Evolutionary conservation across 345 rosid genomes (phyloP).

Genomic region (Arabis hirsuta): DNA sequence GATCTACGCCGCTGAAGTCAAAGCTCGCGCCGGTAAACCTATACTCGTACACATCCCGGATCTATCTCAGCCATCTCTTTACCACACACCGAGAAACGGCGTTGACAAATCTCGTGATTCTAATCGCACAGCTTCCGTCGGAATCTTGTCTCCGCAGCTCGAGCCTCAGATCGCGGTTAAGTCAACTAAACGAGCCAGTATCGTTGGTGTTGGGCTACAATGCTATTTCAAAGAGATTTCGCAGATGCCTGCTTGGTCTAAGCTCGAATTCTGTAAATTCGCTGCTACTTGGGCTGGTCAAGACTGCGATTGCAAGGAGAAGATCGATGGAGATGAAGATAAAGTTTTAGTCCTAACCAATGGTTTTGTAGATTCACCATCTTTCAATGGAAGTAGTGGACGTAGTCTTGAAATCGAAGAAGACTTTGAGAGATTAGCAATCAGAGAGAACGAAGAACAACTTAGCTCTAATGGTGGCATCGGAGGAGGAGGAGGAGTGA

Average conservation of each 20-base stretch:
- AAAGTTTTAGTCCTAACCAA: slow-evolving; percentile 37
- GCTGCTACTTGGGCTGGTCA: slow-evolving; percentile 87
- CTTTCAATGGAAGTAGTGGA: slow-evolving; percentile 40
- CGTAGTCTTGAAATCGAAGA: slow-evolving; percentile 47
- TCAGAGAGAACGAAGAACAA: slow-evolving; percentile 43
- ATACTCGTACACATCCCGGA: slow-evolving; percentile 76
- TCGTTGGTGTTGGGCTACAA: slow-evolving; percentile 71
- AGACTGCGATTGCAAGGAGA: slow-evolving; percentile 67
- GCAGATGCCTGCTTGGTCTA: slow-evolving; percentile 88
- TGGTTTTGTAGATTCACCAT: slow-evolving; percentile 29
- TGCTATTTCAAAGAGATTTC: slow-evolving; percentile 82
- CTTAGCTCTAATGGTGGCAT: slow-evolving; percentile 30
- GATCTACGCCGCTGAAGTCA: slow-evolving; percentile 75
- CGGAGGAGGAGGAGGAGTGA: slow-evolving; percentile 53
- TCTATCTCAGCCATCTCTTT: slow-evolving; percentile 90
- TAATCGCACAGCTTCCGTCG: slow-evolving; percentile 40
- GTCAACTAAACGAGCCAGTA: slow-evolving; percentile 76
- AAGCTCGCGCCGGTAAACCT: slow-evolving; percentile 80
- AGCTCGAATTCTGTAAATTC: slow-evolving; percentile 73
- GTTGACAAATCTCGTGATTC: slow-evolving; percentile 49
- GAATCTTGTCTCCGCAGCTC: slow-evolving; percentile 64
- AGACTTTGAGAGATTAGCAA: slow-evolving; percentile 47
- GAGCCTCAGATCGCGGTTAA: slow-evolving; percentile 82
- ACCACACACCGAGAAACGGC: slow-evolving; percentile 70
- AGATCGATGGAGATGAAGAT: slow-evolving; percentile 49